These are phyloP conservation scores for Aureobasidium pullulans DNA, from an alignment of 2,329 filamentous ascomycete genomes.

Conservation along the genomic window DNA sequence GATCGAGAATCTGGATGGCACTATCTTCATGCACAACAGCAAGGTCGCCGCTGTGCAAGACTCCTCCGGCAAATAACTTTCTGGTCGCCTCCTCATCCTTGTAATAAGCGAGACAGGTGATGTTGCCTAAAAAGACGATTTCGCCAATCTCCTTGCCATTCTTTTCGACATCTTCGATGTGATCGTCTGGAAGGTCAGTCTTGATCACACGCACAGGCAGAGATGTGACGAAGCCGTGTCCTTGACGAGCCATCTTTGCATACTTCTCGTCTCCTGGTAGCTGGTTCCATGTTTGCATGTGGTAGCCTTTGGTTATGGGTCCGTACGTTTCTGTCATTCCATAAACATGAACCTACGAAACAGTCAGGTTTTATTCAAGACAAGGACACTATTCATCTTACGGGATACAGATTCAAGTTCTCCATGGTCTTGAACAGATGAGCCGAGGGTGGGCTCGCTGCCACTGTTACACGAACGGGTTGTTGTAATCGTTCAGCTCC, in stretches of 20 bases:
- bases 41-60: conserved; percentile 81
- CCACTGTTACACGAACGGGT: conserved; percentile 80
- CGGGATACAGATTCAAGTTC: conserved; percentile 70
- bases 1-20: conserved; percentile 82
- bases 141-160: conserved; percentile 73
- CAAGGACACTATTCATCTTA: background rate
- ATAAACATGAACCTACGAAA: conserved; percentile 69
- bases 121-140: conserved; percentile 83
- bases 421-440: conserved; percentile 94
- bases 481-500: conserved; percentile 61
- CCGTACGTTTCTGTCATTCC: conserved; percentile 86
- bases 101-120: conserved; percentile 70
- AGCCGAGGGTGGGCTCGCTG: conserved; percentile 80
- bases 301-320: conserved; percentile 89
- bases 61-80: conserved; percentile 82
- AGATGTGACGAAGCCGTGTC: conserved; percentile 81
- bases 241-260: conserved; percentile 84
- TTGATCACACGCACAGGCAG: conserved; percentile 77
- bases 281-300: conserved; percentile 74
- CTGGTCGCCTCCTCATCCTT: conserved; percentile 79
- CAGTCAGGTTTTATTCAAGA: background rate
- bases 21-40: conserved; percentile 92
- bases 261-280: conserved; percentile 72
- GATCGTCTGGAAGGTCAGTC: conserved; percentile 57
- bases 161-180: conserved; percentile 58